Percentiles rank a stretch among this genome's conserved stretches.
phyloP scores from a whole-genome alignment of 352 stramenopile species.

The Phytophthora aleatoria region DNA sequence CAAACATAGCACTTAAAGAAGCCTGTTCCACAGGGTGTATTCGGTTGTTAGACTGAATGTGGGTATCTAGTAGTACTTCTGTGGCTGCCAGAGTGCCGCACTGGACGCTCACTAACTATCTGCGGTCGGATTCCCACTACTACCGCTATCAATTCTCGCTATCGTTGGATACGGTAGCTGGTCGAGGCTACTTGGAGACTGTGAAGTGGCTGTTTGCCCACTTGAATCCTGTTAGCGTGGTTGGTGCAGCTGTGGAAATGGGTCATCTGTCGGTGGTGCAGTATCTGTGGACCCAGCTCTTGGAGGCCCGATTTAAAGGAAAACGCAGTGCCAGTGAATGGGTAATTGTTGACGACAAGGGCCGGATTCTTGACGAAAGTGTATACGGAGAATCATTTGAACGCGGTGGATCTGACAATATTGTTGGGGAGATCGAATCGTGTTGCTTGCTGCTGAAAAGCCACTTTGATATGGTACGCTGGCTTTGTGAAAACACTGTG shows the following conservation, averaged over 20 bases:
- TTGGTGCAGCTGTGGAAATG: background rate
- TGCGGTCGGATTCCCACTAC: background rate
- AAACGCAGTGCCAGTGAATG: background rate
- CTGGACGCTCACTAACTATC: background rate
- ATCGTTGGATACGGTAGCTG: background rate
- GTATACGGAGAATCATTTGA: no score
- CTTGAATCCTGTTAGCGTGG: background rate
- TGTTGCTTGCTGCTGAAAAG: no score
- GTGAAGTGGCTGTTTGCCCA: background rate
- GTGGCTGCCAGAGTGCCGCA: background rate
- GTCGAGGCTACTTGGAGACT: background rate
- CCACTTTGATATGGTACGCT: no score
- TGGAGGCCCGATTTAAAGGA: background rate
- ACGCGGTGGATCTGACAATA: no score
- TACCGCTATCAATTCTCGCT: background rate
- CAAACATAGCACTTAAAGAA: background rate
- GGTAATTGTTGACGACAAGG: no score
- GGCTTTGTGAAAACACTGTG: no score
- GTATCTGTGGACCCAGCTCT: background rate
- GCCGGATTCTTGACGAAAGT: no score
- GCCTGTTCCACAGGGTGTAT: background rate
- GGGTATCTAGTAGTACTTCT: background rate
- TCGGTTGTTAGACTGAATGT: slow-evolving; percentile 3
- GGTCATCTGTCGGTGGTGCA: background rate
- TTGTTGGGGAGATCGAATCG: no score